Evolutionary conservation across 495 filamentous ascomycete genomes (phyloP), one percentile per base, ranked within the genome.

Genomic region (Penicillium desertorum): DNA sequence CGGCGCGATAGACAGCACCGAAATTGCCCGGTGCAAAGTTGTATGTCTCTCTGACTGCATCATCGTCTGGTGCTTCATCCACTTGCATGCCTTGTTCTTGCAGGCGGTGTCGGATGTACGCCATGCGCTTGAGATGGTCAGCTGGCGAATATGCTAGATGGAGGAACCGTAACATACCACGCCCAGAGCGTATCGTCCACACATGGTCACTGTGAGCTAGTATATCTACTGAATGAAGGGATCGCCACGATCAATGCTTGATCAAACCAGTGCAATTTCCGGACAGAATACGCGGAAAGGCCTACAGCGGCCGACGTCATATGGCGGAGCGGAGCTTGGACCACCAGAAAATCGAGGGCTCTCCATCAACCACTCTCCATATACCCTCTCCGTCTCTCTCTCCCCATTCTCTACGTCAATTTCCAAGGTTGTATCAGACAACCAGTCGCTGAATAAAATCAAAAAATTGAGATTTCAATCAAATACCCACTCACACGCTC

Each of bases 21-120:
- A 90, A 76, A 63, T 88, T 88, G 2, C 92, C 88, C 0, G 94
- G 94, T 0, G 94, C 91, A 63, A 98, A 94, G 67, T 98, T 98
- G 73, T 94, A 96, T 48, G 82, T 89, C 64, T 91, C 88, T 45
- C 89, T 81, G 3, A 89, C 82, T 29, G 85, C 84, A 22, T 85
- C 82, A 58, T 96, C 90, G 2, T 85, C 83, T 14, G 90, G 89
- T 5, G 83, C 86, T 44, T 94, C 88, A 53, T 89, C 81, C 7
- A 92, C 88, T 9, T 77, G 84, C 82, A 97, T 88, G 60, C 89
- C 76, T 58, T 90, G 80, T 51, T 89, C 77, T 67, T 88, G 76
- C 16, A 97, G 77, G 62, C 86, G 85, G 43, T 78, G 82, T 36
- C 84, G 86, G 49, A 97, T 78, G 78, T 86, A 62, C 79, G 85